Evolutionary conservation across 1,284 basidiomycete genomes (phyloP).

Genomic region (Leccinum angustisporum): DNA sequence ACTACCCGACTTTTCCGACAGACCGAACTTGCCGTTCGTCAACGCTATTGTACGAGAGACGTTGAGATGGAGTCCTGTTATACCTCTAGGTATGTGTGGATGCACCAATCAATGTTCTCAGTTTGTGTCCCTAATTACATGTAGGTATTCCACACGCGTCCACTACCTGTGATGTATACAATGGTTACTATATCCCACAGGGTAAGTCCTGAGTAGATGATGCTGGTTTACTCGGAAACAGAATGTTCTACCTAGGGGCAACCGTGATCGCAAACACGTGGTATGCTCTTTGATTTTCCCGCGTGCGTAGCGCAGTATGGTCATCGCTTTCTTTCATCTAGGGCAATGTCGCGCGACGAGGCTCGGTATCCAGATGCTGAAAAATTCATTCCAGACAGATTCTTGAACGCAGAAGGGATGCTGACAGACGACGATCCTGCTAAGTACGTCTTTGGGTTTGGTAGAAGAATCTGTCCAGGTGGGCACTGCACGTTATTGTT

Average conservation of each 20-base stretch:
- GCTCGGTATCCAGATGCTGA: no score
- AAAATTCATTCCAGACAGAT: no score
- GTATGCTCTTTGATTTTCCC: conserved; percentile 1
- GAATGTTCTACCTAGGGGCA: conserved; percentile 1
- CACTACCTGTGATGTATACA: conserved; percentile 15
- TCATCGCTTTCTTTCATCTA: neutral
- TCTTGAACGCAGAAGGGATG: no score
- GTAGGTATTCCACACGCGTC: conserved; percentile 15
- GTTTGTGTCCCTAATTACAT: neutral
- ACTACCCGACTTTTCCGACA: conserved; percentile 41
- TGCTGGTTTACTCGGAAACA: neutral
- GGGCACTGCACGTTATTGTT: neutral
- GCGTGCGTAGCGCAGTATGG: neutral
- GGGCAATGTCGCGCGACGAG: conserved; percentile 12
- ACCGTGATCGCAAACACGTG: conserved; percentile 19
- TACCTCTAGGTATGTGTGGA: neutral
- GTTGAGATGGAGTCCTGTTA: conserved; percentile 23
- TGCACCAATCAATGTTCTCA: neutral
- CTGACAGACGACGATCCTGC: no score
- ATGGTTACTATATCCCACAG: conserved; percentile 23
- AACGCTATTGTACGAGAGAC: conserved; percentile 39
- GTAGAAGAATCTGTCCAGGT: conserved; percentile 17
- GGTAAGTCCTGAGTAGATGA: conserved; percentile 3
- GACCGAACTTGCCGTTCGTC: conserved; percentile 37
- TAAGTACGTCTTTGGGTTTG: no score